Evolutionary conservation across 2,329 filamentous ascomycete species (phyloP), one percentile per base, ranked within the genome.

Genomic region (Phaeosphaeria sp.): DNA sequence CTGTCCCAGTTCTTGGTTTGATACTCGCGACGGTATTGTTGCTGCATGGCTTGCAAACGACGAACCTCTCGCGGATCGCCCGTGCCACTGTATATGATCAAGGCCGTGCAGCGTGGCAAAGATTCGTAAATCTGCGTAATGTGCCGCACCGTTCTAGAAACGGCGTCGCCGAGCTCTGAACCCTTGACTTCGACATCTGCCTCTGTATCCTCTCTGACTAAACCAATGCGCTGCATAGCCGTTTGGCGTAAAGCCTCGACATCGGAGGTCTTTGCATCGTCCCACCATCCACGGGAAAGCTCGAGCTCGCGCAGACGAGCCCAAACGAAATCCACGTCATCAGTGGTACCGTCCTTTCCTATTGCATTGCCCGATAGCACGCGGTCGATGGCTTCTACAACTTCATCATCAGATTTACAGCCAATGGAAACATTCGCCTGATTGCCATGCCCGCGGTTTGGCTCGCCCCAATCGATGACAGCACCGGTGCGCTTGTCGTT

Each of bases 381-480:
- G n/a, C 77, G 74, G n/a, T 82, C 77, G 21, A 89, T 78, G 1
- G 84, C 85, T 15, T 80, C 75, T 0, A 87, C 84, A 9, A 90
- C 83, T 20, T 84, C 83, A 1, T 80, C 79, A 59, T 90, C 88
- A 56, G 79, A 81, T 36, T 78, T 77, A 66, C 86, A 89, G 21
- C 83, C 84, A 55, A 89, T 82, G 9, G 82, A 79, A 33, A 84
- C 79, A 21, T 80, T 81, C 2, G 86, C 87, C 54, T 84, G 81
- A 18, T 81, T 78, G 17, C 86, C 87, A 57, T 86, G 84, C 5
- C 85, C 86, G 52, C 84, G 82, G 62, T 84, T 84, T 15, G 91
- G 90, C 59, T 93, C 90, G 50, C 93, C 94, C 90, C 94, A 97
- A 78, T 99, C 95, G 21, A 98, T 85, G 30, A 96, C 87, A 1